Evolutionary conservation across 1,284 basidiomycete species (phyloP).

Genomic region (Boletus nobilissimus): DNA sequence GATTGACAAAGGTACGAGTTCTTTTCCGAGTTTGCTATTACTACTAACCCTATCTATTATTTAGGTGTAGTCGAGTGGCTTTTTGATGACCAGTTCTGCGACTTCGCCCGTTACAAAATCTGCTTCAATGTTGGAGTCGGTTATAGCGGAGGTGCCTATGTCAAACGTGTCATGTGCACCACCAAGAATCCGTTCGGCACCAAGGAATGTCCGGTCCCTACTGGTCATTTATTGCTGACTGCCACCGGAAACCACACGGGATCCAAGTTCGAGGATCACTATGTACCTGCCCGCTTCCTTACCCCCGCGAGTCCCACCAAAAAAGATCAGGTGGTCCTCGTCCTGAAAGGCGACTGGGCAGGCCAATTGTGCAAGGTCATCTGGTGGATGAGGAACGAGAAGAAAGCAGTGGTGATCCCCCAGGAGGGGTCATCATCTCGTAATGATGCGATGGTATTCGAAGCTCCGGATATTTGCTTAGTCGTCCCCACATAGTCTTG

Average conservation of each 20-base stretch:
- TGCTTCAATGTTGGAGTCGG: constrained; percentile 7
- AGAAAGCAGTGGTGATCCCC: not conserved
- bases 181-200: not conserved
- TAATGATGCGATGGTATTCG: not conserved
- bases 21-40: not conserved
- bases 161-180: constrained; percentile 10
- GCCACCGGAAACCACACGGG: not conserved
- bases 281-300: not conserved
- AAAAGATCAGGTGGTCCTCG: constrained; percentile 6
- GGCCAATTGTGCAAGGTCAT: not conserved
- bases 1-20: constrained; percentile 3
- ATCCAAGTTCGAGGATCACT: not conserved
- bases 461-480: constrained; percentile 2
- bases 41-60: not conserved
- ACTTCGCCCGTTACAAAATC: not conserved
- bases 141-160: not conserved
- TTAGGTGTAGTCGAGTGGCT: not conserved
- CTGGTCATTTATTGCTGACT: not conserved
- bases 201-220: not conserved
- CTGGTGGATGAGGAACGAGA: not conserved
- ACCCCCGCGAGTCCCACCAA: constrained; percentile 7
- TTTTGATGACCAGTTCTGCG: constrained; percentile 2
- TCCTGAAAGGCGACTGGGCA: constrained; percentile 1
- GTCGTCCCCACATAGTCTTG: not conserved
- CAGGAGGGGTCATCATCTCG: not conserved